Conservation (phyloP, 371 early-diverging fungal genomes). For the Amoeboaphelidium protococcarum region DNA sequence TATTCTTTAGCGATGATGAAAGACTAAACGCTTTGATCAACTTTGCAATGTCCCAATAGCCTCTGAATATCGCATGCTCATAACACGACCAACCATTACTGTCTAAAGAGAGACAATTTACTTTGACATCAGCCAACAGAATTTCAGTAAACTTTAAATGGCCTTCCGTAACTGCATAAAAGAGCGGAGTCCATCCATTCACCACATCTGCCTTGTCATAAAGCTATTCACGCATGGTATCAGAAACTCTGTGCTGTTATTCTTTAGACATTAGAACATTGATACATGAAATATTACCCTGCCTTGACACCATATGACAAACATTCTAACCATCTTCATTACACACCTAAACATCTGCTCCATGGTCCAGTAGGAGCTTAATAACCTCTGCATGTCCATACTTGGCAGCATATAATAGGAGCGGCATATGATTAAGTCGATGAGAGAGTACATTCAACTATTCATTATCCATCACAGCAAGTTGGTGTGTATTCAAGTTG, state of each 20-base stretch:
- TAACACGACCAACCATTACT: constrained; percentile 35
- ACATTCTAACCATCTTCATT: constrained; percentile 53
- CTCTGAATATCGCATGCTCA: constrained; percentile 36
- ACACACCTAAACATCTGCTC: constrained; percentile 24
- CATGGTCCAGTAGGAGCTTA: constrained; percentile 35
- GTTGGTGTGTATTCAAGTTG: constrained; percentile 14
- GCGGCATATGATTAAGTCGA: constrained; percentile 22
- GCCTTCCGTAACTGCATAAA: constrained; percentile 80
- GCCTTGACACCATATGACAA: constrained; percentile 58
- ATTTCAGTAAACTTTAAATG: constrained; percentile 48
- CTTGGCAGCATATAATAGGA: constrained; percentile 57
- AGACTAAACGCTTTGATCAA: no score
- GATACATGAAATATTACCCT: no score
- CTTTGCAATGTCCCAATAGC: constrained; percentile 20
- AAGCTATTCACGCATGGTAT: no score
- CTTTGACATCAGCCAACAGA: constrained; percentile 49
- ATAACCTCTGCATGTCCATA: constrained; percentile 68
- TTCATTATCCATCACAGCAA: no score
- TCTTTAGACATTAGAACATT: no score
- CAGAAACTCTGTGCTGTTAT: no score
- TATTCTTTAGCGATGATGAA: constrained; percentile 5
- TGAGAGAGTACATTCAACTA: no score
- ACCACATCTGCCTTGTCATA: no score
- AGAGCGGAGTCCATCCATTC: constrained; percentile 81
- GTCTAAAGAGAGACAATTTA: constrained; percentile 32